A percentile compares a stretch with the other conserved stretches of the same genome.
phyloP scores from a whole-genome alignment of 495 filamentous ascomycete species.

The Penicillium argentinense region DNA sequence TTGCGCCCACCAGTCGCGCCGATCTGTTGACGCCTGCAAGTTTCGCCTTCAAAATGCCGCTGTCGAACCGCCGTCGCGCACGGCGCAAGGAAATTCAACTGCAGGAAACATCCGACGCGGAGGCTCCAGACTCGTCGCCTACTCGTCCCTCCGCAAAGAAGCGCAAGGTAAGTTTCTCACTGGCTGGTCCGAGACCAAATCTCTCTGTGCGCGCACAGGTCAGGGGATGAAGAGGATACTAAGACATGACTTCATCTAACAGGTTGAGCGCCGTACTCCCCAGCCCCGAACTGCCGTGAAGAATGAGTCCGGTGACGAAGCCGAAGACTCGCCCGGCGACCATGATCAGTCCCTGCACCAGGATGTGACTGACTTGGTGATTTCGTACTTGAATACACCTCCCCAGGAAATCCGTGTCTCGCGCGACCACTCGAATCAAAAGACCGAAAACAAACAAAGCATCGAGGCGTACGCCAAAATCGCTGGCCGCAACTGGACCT shows the following conservation, averaged over 20 bases:
- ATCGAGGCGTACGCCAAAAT: constrained; percentile 93
- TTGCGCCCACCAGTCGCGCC: not conserved
- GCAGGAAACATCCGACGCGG: constrained; percentile 50
- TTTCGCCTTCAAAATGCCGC: constrained; percentile 37
- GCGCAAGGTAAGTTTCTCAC: constrained; percentile 60
- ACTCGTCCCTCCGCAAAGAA: constrained; percentile 71
- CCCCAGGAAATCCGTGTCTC: constrained; percentile 64
- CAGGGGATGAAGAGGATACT: constrained; percentile 4
- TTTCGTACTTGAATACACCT: constrained; percentile 63
- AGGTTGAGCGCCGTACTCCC: constrained; percentile 41
- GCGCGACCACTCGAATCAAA: constrained; percentile 72
- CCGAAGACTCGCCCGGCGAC: constrained; percentile 48
- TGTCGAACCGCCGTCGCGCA: constrained; percentile 53
- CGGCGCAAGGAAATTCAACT: constrained; percentile 50
- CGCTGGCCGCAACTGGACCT: constrained; percentile 89
- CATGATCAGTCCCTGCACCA: constrained; percentile 55
- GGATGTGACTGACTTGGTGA: constrained; percentile 71
- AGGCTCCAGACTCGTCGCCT: constrained; percentile 65
- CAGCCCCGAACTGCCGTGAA: constrained; percentile 28
- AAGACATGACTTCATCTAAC: constrained; percentile 1
- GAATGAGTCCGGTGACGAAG: constrained; percentile 42
- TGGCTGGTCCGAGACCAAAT: constrained; percentile 10
- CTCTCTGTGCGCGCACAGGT: constrained; percentile 2
- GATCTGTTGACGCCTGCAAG: not conserved
- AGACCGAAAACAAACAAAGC: constrained; percentile 65